Percentiles rank a stretch among this genome's conserved stretches.
Evolutionary conservation across 2,329 filamentous ascomycete genomes (phyloP).

Genomic region (Cadophora gregata): DNA sequence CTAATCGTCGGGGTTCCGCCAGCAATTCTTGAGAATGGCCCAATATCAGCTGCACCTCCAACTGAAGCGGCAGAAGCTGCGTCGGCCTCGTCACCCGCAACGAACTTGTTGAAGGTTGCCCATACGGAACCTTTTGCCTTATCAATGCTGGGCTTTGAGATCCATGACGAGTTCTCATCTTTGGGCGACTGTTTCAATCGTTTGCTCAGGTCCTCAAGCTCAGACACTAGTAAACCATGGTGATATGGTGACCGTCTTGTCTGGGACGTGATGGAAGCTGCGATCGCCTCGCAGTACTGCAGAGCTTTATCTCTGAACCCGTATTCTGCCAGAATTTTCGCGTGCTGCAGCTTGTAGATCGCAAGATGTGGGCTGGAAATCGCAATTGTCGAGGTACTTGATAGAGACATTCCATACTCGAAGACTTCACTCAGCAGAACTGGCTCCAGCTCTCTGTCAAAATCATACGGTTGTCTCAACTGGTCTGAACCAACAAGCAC

Average conservation of each 20-base stretch:
- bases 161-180: slow-evolving; percentile 84
- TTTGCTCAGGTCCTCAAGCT: slow-evolving; percentile 82
- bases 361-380: slow-evolving; percentile 80
- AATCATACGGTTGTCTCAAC: slow-evolving; percentile 69
- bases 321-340: slow-evolving; percentile 80
- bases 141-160: slow-evolving; percentile 93
- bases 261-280: slow-evolving; percentile 75
- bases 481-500: slow-evolving; percentile 88
- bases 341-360: slow-evolving; percentile 90
- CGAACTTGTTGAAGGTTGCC: slow-evolving; percentile 95
- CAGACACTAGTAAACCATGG: slow-evolving; percentile 73
- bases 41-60: slow-evolving; percentile 64
- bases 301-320: slow-evolving; percentile 84
- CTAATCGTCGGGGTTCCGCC: slow-evolving; percentile 79
- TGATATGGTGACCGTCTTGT: slow-evolving; percentile 89
- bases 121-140: slow-evolving; percentile 91
- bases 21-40: slow-evolving; percentile 83
- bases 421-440: slow-evolving; percentile 96
- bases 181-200: slow-evolving; percentile 86
- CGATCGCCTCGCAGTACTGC: slow-evolving; percentile 88
- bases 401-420: slow-evolving; percentile 83
- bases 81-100: slow-evolving; percentile 86
- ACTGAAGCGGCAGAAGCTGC: slow-evolving; percentile 62
- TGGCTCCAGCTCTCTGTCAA: slow-evolving; percentile 81
- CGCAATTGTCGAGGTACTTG: slow-evolving; percentile 59